Conservation (phyloP, 176 grass and related monocot species). For the Oryza coarctata region DNA sequence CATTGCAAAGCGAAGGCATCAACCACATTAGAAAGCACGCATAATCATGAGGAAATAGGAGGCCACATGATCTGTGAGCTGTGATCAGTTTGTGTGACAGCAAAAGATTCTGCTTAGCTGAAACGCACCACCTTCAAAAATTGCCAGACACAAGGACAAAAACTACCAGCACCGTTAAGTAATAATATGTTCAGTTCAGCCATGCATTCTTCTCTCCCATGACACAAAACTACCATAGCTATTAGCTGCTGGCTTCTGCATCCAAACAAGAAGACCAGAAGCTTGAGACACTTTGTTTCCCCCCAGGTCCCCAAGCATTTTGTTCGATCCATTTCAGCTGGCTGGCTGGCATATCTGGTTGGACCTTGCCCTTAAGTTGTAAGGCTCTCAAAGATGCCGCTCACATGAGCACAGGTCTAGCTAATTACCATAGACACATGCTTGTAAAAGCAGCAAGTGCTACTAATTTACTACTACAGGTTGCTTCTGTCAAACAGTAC, state of each 20-base stretch:
- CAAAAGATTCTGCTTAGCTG: not conserved
- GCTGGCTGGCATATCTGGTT: not conserved
- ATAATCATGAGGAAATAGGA: not conserved
- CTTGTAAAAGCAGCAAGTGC: constrained; percentile 30
- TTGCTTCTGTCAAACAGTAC: not conserved
- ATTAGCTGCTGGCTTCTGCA: not conserved
- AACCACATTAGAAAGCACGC: not conserved
- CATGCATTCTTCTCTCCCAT: not conserved
- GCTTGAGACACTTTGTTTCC: not conserved
- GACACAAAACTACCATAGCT: not conserved
- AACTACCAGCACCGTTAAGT: too few relatives aligned
- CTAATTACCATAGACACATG: not conserved
- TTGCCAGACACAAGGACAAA: not conserved
- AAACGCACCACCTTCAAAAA: not conserved
- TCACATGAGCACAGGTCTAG: constrained; percentile 10
- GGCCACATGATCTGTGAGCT: not conserved
- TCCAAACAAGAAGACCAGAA: not conserved
- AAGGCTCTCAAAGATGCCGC: not conserved
- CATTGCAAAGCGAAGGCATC: not conserved
- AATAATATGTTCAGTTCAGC: not conserved
- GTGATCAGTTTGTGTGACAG: not conserved
- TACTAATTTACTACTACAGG: not conserved
- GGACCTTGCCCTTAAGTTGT: not conserved
- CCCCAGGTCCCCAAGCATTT: not conserved
- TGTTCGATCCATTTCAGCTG: not conserved